Conservation (phyloP, 2,329 filamentous ascomycete species). For the Epichloe hybrida region DNA sequence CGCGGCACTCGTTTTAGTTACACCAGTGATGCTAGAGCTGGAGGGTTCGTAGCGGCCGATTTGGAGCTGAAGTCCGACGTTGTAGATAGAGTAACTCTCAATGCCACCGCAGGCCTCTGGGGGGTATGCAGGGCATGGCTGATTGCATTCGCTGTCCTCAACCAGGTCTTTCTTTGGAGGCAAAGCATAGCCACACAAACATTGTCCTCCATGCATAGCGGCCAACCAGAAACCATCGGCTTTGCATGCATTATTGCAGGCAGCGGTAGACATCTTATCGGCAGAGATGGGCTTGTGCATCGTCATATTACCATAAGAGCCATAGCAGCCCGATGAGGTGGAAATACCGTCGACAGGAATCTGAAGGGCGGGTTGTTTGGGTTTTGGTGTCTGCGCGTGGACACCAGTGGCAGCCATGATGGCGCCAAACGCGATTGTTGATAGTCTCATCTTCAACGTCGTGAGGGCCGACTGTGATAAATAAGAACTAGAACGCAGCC, state of each 20-base stretch:
- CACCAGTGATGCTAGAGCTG: slow-evolving; percentile 11
- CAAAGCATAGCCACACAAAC: slow-evolving; percentile 59
- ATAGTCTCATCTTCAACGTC: slow-evolving; percentile 17
- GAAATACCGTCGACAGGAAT: slow-evolving; percentile 22
- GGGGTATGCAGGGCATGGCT: slow-evolving; percentile 49
- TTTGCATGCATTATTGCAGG: slow-evolving; percentile 28
- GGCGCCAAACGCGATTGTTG: slow-evolving; percentile 15
- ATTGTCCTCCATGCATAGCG: slow-evolving; percentile 48
- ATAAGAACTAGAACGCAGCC: background rate
- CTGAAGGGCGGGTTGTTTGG: slow-evolving; percentile 22
- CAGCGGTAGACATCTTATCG: slow-evolving; percentile 22
- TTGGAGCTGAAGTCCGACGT: slow-evolving; percentile 32
- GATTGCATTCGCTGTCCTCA: slow-evolving; percentile 47
- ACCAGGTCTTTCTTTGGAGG: slow-evolving; percentile 44
- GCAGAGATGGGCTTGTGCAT: slow-evolving; percentile 9
- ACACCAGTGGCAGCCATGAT: slow-evolving; percentile 16
- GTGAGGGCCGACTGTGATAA: background rate
- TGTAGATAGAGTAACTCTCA: slow-evolving; percentile 32
- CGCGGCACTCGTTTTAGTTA: background rate
- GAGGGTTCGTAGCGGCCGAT: slow-evolving; percentile 16
- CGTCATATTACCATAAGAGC: slow-evolving; percentile 26
- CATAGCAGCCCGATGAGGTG: slow-evolving; percentile 39
- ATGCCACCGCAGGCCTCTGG: slow-evolving; percentile 43
- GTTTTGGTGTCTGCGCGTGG: slow-evolving; percentile 6
- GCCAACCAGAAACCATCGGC: slow-evolving; percentile 40